A percentile compares a stretch with the other conserved stretches of the same genome.
These are phyloP conservation scores for Tuber borchii DNA, from an alignment of 495 filamentous ascomycete species.

Conservation along the genomic window DNA sequence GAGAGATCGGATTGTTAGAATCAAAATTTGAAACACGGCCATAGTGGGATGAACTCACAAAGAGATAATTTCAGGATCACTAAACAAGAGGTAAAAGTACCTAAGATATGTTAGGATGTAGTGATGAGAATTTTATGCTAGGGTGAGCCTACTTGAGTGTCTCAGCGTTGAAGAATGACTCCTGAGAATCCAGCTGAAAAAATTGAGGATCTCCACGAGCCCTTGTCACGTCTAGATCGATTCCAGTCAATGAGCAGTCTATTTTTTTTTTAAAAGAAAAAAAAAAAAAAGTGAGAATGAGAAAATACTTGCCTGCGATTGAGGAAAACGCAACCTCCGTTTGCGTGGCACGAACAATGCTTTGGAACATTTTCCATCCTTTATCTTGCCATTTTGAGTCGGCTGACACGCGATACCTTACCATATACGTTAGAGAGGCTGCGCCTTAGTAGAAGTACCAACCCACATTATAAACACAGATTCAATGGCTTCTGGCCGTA, in stretches of 20 bases:
- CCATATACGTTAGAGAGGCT: constrained; percentile 17
- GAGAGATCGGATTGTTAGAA: not conserved
- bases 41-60: constrained; percentile 42
- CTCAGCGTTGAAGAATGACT: constrained; percentile 51
- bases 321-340: constrained; percentile 51
- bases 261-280: not conserved
- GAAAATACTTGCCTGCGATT: constrained; percentile 39
- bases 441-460: constrained; percentile 5
- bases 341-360: constrained; percentile 45
- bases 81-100: constrained; percentile 88
- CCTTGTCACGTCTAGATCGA: constrained; percentile 23
- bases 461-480: constrained; percentile 53
- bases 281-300: too few species aligned
- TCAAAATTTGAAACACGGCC: not conserved
- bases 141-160: constrained; percentile 46
- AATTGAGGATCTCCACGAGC: constrained; percentile 18
- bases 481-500: constrained; percentile 60
- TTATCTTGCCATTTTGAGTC: constrained; percentile 51
- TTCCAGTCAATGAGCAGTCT: constrained; percentile 2
- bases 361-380: constrained; percentile 57
- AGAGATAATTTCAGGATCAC: constrained; percentile 59
- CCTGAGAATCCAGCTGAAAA: constrained; percentile 37
- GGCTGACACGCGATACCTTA: constrained; percentile 54
- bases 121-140: constrained; percentile 7
- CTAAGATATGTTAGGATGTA: constrained; percentile 74